These are phyloP conservation scores for Agaricus subrufescens DNA, from an alignment of 768 basidiomycete species.

Conservation along the genomic window DNA sequence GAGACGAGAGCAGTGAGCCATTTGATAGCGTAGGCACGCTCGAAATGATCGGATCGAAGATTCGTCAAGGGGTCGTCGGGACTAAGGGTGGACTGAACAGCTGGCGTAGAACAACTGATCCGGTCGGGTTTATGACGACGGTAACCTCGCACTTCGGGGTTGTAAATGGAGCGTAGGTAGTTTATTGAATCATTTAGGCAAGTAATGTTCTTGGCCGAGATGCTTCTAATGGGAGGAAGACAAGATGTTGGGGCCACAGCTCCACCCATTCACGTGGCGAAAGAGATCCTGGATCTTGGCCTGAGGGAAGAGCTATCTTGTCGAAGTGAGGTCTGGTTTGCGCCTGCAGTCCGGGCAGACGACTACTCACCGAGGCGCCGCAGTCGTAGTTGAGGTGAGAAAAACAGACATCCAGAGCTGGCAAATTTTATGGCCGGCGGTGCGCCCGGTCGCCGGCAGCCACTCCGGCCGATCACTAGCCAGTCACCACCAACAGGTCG, in stretches of 20 bases:
- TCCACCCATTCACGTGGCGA: not conserved
- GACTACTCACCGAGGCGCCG: not conserved
- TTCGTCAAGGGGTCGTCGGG: slow-evolving; percentile 16
- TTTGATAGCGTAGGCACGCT: slow-evolving; percentile 60
- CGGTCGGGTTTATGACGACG: slow-evolving; percentile 27
- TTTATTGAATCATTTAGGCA: slow-evolving; percentile 39
- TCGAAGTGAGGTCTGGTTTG: too few relatives aligned
- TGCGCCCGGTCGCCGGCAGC: too few relatives aligned
- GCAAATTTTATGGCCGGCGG: too few relatives aligned
- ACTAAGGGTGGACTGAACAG: not conserved
- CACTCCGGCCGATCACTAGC: too few relatives aligned
- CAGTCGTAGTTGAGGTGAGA: too few relatives aligned
- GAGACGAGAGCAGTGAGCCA: slow-evolving; percentile 72
- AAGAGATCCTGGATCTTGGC: too few relatives aligned
- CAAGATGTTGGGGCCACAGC: slow-evolving; percentile 40
- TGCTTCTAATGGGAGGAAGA: slow-evolving; percentile 49
- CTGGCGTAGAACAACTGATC: not conserved
- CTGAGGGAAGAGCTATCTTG: too few relatives aligned
- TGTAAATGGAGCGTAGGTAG: slow-evolving; percentile 53
- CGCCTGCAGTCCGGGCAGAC: not conserved
- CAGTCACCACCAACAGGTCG: too few relatives aligned
- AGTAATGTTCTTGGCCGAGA: slow-evolving; percentile 28
- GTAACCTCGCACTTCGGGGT: slow-evolving; percentile 58
- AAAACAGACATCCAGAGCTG: too few relatives aligned
- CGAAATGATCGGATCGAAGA: slow-evolving; percentile 57